A percentile compares a stretch with the other conserved stretches of the same genome.
phyloP scores from a whole-genome alignment of 2,329 filamentous ascomycete species.

The Calonectria pseudoreteaudii region DNA sequence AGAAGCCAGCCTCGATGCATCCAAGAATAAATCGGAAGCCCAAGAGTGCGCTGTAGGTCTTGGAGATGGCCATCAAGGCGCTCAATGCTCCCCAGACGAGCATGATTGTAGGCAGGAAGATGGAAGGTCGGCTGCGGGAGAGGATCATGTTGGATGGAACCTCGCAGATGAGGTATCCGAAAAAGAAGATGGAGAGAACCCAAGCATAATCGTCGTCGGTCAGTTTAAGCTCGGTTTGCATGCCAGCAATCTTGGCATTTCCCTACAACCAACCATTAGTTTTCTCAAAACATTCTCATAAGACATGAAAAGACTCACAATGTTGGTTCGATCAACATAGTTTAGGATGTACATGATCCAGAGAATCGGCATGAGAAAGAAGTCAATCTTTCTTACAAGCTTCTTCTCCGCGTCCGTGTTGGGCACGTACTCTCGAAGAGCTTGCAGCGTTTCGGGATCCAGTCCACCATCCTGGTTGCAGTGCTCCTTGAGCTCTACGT shows the following conservation, averaged over 20 bases:
- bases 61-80: conserved; percentile 61
- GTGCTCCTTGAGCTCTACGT: conserved; percentile 16
- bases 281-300: neutral
- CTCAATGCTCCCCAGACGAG: conserved; percentile 54
- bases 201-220: conserved; percentile 14
- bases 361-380: conserved; percentile 62
- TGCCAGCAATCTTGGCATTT: conserved; percentile 24
- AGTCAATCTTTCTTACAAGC: conserved; percentile 57
- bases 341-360: conserved; percentile 44
- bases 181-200: conserved; percentile 55
- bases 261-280: neutral
- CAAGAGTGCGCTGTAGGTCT: conserved; percentile 60
- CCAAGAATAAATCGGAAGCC: conserved; percentile 60
- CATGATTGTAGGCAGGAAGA: conserved; percentile 64
- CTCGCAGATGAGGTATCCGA: conserved; percentile 65
- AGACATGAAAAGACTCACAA: conserved; percentile 26
- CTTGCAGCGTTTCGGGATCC: neutral
- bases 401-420: conserved; percentile 44
- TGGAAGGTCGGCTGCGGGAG: conserved; percentile 58
- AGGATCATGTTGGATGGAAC: conserved; percentile 66
- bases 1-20: conserved; percentile 63
- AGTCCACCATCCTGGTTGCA: neutral
- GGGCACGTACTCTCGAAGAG: conserved; percentile 10
- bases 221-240: conserved; percentile 11
- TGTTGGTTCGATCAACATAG: conserved; percentile 43